phyloP scores from a whole-genome alignment of 2,329 filamentous ascomycete species.

The Colletotrichum gigasporum region DNA sequence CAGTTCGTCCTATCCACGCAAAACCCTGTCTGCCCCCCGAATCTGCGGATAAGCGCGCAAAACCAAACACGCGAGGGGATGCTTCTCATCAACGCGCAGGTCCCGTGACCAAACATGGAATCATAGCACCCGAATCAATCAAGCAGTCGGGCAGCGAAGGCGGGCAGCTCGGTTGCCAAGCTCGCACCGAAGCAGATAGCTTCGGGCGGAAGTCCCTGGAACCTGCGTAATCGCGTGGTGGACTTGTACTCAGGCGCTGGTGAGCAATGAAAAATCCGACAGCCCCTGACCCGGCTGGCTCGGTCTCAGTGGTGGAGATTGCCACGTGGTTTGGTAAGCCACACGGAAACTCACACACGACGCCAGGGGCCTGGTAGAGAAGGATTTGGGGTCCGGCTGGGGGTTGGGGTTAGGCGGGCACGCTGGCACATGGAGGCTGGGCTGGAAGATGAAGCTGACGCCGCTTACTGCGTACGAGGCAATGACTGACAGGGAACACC shows the following conservation, averaged over 20 bases:
- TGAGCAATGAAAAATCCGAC: neutral
- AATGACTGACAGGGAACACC: neutral
- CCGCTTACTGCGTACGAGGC: constrained; percentile 3
- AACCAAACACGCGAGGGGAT: neutral
- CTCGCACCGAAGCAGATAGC: neutral
- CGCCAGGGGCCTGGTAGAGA: constrained; percentile 14
- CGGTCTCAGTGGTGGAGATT: constrained; percentile 17
- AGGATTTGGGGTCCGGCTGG: constrained; percentile 3
- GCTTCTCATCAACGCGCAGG: neutral
- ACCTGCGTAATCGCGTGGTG: neutral
- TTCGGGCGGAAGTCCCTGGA: neutral
- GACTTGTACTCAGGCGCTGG: neutral
- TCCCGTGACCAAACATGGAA: neutral
- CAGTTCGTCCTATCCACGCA: constrained; percentile 3
- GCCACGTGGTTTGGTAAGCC: constrained; percentile 31
- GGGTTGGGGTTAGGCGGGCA: constrained; percentile 9
- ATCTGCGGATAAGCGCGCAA: constrained; percentile 1
- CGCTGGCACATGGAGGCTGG: constrained; percentile 24
- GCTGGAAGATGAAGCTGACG: constrained; percentile 14
- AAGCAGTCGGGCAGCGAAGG: neutral
- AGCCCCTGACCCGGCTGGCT: constrained; percentile 8
- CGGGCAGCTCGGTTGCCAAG: neutral
- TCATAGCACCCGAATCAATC: neutral
- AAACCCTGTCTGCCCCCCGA: neutral
- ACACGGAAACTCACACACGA: constrained; percentile 11